phyloP scores from a whole-genome alignment of 768 basidiomycete genomes.

The Phallus indusiatus region DNA sequence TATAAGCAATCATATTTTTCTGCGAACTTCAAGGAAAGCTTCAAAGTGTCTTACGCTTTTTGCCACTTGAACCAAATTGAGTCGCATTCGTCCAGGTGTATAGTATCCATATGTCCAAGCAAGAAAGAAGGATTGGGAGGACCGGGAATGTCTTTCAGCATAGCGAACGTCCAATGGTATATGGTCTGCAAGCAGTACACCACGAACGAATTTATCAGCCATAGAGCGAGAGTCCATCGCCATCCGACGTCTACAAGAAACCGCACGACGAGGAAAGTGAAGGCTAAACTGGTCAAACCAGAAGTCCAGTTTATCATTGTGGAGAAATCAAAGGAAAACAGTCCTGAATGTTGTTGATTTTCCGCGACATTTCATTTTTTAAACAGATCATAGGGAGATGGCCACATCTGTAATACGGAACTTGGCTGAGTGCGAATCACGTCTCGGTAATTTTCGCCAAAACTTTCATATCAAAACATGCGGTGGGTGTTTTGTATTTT shows the following conservation, averaged over 20 bases:
- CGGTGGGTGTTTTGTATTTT: no score
- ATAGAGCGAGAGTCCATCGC: neutral
- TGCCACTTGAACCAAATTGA: neutral
- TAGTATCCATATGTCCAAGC: neutral
- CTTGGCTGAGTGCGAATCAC: no score
- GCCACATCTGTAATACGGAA: no score
- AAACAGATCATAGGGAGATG: no score
- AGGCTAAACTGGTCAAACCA: neutral
- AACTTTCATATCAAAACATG: no score
- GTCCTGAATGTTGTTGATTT: neutral
- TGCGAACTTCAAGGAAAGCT: neutral
- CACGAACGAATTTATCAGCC: neutral
- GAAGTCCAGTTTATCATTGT: neutral
- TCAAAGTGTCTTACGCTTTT: neutral
- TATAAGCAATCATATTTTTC: neutral
- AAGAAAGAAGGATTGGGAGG: neutral
- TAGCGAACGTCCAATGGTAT: neutral
- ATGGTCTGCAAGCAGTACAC: neutral
- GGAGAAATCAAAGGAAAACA: neutral
- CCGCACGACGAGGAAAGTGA: neutral
- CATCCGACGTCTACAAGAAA: neutral
- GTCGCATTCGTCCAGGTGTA: neutral
- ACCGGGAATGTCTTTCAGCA: neutral
- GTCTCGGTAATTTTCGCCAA: no score
- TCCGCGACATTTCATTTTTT: neutral